These are phyloP conservation scores for Daphne laureola DNA, from an alignment of 441 rosid species.

Conservation along the genomic window DNA sequence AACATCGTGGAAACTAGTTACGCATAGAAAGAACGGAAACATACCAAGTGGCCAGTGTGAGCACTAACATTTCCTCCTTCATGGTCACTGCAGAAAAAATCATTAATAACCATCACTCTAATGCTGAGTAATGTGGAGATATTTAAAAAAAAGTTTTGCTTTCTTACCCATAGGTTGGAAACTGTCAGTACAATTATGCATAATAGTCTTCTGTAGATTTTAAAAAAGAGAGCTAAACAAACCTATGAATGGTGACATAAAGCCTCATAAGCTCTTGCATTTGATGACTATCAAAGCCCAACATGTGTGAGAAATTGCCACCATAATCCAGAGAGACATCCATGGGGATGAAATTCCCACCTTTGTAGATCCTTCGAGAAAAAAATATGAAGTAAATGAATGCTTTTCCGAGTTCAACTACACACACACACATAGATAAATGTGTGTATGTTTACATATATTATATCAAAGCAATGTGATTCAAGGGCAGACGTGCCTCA, in stretches of 20 bases:
- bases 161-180: neutral
- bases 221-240: constrained; percentile 9
- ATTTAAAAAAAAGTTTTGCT: neutral
- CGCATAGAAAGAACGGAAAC: constrained; percentile 16
- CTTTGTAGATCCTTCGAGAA: constrained; percentile 65
- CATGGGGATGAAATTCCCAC: constrained; percentile 56
- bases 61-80: constrained; percentile 99
- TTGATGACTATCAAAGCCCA: constrained; percentile 78
- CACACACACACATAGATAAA: too few species aligned
- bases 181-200: neutral
- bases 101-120: constrained; percentile 10
- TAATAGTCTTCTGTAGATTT: neutral
- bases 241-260: constrained; percentile 94
- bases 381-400: neutral
- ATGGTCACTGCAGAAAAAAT: constrained; percentile 64
- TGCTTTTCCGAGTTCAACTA: neutral
- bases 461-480: constrained; percentile 3
- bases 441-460: too few species aligned
- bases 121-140: constrained; percentile 1
- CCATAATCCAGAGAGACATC: constrained; percentile 90
- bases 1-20: neutral
- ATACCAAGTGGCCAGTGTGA: constrained; percentile 94
- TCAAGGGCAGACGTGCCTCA: neutral
- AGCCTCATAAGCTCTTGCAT: constrained; percentile 99
- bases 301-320: constrained; percentile 80